A percentile compares a stretch with the other conserved stretches of the same genome.
These are phyloP conservation scores for Sporisorium graminicola DNA, from an alignment of 1,284 basidiomycete genomes.

Conservation along the genomic window DNA sequence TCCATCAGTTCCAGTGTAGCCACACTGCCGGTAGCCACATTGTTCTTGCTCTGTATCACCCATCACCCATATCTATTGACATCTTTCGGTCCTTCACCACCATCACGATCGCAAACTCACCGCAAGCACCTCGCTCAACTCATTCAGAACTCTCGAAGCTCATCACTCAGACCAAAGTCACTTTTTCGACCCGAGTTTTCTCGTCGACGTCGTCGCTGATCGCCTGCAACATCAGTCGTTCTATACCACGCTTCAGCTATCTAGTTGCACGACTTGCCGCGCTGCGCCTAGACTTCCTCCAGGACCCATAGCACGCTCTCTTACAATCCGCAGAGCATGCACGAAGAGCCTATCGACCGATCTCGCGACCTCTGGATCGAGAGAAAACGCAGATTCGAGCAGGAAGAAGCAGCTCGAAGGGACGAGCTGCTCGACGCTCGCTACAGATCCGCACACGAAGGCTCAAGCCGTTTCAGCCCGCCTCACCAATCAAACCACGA, in stretches of 20 bases:
- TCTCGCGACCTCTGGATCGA: constrained; percentile 55
- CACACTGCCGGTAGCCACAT: background rate
- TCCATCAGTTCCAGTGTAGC: background rate
- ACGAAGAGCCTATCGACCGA: constrained; percentile 54
- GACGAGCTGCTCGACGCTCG: constrained; percentile 44
- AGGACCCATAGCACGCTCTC: constrained; percentile 12
- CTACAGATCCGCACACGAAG: constrained; percentile 34
- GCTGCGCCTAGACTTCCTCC: constrained; percentile 1
- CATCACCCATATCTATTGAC: background rate
- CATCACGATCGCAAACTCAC: background rate
- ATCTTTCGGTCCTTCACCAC: background rate
- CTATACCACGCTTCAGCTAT: background rate
- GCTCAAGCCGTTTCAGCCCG: constrained; percentile 29
- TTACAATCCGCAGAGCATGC: constrained; percentile 41
- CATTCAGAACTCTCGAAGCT: background rate
- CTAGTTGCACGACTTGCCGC: background rate
- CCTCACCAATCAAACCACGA: constrained; percentile 25
- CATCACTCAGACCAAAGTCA: background rate
- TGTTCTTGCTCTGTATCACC: background rate
- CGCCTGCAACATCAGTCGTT: background rate
- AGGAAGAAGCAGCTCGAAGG: constrained; percentile 38
- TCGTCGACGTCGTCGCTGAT: background rate
- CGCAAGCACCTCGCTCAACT: background rate
- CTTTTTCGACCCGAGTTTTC: background rate
- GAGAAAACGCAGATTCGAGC: constrained; percentile 50